Evolutionary conservation across 306 rosid genomes (phyloP), one percentile per base, ranked within the genome.

Genomic region (Lathyrus sativus): DNA sequence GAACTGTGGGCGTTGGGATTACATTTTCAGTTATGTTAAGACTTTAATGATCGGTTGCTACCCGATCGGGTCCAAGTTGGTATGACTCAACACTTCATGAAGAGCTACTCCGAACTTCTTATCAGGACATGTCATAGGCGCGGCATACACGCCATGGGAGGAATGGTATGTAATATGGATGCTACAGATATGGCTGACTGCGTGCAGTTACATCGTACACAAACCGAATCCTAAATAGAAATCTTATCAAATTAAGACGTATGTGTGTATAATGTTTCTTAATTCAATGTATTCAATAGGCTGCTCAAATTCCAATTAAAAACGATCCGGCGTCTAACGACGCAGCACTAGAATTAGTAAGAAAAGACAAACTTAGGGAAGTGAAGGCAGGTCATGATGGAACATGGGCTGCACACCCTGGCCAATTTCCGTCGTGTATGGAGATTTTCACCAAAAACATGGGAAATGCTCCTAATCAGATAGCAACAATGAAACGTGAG

Each of bases 321-420:
- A 93, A 85, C 49, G 95, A 93, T 49, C 87, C 87, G 0, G 79
- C 29, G n/a, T 96, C 97, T 5, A 88, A 88, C 46, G 91, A 93
- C 74, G 91, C 84, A 67, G 97, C 97, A 17, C 24, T 90, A 49
- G 95, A 86, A 28, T 67, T 86, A 31, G 96, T 92, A 57, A 90
- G 78, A 77, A 92, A 86, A 79, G 96, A 92, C 90, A 92, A 92
- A 67, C 84, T 81, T 7, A 85, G 96, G 71, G 97, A 93, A 65
- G 98, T 82, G 57, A 82, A 79, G 54, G 96, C 89, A 66, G 98
- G 98, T 7, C 97, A 93, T 60, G 98, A 90, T 68, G 97, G 98
- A 54, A 92, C 96, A 3, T 93, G 97, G 97, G 98, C 97, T 60
- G 97, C 98, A 17, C 98, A 90, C 80, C 97, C 97, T 26, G 95